Percentiles rank a stretch among this genome's conserved stretches.
These are phyloP conservation scores for Colletotrichum lentis DNA, from an alignment of 2,329 filamentous ascomycete genomes.

Conservation along the genomic window DNA sequence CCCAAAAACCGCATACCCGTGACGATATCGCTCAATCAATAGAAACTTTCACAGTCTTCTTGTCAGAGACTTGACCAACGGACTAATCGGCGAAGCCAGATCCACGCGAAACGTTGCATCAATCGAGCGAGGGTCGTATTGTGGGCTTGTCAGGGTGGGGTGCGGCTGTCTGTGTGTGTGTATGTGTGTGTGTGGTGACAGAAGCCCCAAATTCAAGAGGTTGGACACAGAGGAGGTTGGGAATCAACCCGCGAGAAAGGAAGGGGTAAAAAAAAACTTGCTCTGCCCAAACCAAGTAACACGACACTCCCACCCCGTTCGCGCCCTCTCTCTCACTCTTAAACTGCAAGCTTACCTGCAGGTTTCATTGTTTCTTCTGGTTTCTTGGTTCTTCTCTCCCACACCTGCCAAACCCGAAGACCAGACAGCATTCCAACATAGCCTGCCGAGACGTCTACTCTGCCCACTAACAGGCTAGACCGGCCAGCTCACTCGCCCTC, in stretches of 20 bases:
- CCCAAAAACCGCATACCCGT: conserved; percentile 7
- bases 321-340: conserved; percentile 25
- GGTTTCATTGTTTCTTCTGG: conserved; percentile 22
- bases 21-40: conserved; percentile 23
- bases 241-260: conserved; percentile 23
- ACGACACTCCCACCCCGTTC: conserved; percentile 17
- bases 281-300: conserved; percentile 33
- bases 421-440: conserved; percentile 14
- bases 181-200: conserved; percentile 28
- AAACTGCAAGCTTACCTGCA: conserved; percentile 30
- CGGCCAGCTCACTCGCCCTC: conserved; percentile 27
- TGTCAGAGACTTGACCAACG: conserved; percentile 13
- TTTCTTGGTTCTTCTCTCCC: conserved; percentile 28
- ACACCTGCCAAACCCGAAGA: conserved; percentile 8
- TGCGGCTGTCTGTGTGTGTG: conserved; percentile 13
- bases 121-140: conserved; percentile 33
- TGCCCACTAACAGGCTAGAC: conserved; percentile 33
- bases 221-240: conserved; percentile 37
- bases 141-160: conserved; percentile 34
- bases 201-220: conserved; percentile 34
- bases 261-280: conserved; percentile 22
- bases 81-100: conserved; percentile 28
- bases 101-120: conserved; percentile 30
- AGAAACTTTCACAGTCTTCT: conserved; percentile 2
- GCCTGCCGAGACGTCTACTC: conserved; percentile 28